A percentile compares a stretch with the other conserved stretches of the same genome.
Conservation (phyloP, 768 basidiomycete species). For the Mycena floridula region DNA sequence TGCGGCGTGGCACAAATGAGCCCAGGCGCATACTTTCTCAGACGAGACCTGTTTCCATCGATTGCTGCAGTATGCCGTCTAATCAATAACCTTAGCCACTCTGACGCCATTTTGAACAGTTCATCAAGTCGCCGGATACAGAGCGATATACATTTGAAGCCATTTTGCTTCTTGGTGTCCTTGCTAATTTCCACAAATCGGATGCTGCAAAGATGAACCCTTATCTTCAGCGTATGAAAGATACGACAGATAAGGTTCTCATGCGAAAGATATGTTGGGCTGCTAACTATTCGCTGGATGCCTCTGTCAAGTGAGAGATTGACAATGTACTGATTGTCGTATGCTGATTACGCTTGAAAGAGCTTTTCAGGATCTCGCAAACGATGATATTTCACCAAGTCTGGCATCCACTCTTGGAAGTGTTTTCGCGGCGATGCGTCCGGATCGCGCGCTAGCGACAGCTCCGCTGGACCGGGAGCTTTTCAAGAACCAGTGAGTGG, state of each 20-base stretch:
- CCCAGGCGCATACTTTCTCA: constrained; percentile 66
- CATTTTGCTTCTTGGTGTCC: constrained; percentile 49
- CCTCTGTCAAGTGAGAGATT: constrained; percentile 41
- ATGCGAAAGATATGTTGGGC: constrained; percentile 57
- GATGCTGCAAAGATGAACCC: constrained; percentile 66
- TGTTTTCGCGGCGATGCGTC: constrained; percentile 45
- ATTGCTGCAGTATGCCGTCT: constrained; percentile 35
- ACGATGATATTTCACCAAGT: constrained; percentile 44
- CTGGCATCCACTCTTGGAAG: constrained; percentile 46
- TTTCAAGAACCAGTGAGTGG: constrained; percentile 52
- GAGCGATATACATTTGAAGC: constrained; percentile 56
- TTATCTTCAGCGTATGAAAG: constrained; percentile 48
- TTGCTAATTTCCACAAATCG: constrained; percentile 69
- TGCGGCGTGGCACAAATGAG: constrained; percentile 59
- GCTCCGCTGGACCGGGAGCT: constrained; percentile 43
- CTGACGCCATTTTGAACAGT: constrained; percentile 24
- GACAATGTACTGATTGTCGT: not conserved
- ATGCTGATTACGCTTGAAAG: constrained; percentile 22
- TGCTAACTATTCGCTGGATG: constrained; percentile 42
- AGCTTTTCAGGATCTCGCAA: constrained; percentile 47
- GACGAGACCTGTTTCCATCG: constrained; percentile 53
- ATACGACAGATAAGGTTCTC: constrained; percentile 39
- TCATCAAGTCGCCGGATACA: constrained; percentile 50
- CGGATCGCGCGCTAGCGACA: constrained; percentile 45
- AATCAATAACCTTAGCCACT: not conserved